Conservation (phyloP, 495 filamentous ascomycete genomes). For the Aspergillus homomorphus region DNA sequence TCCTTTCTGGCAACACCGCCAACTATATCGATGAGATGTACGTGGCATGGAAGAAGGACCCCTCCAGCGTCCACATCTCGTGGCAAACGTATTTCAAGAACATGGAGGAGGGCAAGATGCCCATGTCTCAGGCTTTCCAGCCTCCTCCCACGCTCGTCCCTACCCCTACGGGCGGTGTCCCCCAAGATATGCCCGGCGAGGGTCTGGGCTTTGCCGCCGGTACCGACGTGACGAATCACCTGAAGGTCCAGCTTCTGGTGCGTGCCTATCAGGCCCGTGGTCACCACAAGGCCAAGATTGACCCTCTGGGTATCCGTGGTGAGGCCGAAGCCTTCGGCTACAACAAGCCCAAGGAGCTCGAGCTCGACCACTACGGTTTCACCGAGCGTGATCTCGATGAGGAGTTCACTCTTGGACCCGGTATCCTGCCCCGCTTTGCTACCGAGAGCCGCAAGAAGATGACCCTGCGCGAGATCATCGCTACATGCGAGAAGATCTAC, state of each 20-base stretch:
- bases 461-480: conserved; percentile 92
- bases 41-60: conserved; percentile 91
- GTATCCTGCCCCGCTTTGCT: conserved; percentile 92
- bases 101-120: conserved; percentile 98
- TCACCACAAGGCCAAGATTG: conserved; percentile 96
- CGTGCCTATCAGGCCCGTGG: conserved; percentile 97
- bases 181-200: conserved; percentile 66
- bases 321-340: conserved; percentile 83
- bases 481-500: conserved; percentile 90
- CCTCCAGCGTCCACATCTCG: conserved; percentile 90
- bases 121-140: conserved; percentile 92
- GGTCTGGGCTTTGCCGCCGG: conserved; percentile 66
- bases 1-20: conserved; percentile 89
- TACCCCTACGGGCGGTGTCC: conserved; percentile 71
- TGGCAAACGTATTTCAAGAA: conserved; percentile 99
- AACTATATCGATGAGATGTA: conserved; percentile 99
- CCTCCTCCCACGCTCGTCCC: conserved; percentile 91
- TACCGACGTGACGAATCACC: conserved; percentile 87
- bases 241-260: conserved; percentile 96
- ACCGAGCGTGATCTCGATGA: conserved; percentile 91
- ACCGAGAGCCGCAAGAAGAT: conserved; percentile 86
- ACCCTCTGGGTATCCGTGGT: conserved; percentile 89
- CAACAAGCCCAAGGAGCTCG: conserved; percentile 85
- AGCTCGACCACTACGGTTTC: conserved; percentile 90
- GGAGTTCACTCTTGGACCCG: conserved; percentile 88